These are phyloP conservation scores for Pseudofabraea citricarpa DNA, from an alignment of 2,329 filamentous ascomycete genomes.

Conservation along the genomic window DNA sequence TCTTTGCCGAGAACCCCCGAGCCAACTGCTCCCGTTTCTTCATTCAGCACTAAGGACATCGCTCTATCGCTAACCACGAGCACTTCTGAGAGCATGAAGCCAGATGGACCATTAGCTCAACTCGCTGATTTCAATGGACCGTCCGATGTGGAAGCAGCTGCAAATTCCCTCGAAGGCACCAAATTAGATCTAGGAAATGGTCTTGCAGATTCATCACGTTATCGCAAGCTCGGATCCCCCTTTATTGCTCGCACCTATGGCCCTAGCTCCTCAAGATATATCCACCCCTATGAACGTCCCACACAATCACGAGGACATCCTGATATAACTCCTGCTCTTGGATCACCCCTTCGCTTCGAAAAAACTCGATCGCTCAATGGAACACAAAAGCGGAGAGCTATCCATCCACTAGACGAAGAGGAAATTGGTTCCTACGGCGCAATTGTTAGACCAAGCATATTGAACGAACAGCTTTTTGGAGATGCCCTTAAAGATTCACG, in stretches of 20 bases:
- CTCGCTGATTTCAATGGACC: conserved; percentile 42
- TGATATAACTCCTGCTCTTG: conserved; percentile 15
- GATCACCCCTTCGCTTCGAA: conserved; percentile 24
- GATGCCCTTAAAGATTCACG: conserved; percentile 17
- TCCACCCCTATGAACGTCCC: conserved; percentile 9
- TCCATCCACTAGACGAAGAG: conserved; percentile 20
- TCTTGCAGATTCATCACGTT: background rate
- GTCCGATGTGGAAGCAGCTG: conserved; percentile 1
- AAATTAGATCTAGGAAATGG: background rate
- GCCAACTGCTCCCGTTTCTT: conserved; percentile 33
- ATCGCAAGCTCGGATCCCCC: conserved; percentile 21
- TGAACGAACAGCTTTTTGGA: conserved; percentile 26
- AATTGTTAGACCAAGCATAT: conserved; percentile 20
- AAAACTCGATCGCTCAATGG: conserved; percentile 8
- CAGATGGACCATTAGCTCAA: conserved; percentile 54
- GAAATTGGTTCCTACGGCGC: conserved; percentile 20
- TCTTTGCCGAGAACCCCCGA: conserved; percentile 44
- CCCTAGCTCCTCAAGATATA: conserved; percentile 47
- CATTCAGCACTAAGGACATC: conserved; percentile 59
- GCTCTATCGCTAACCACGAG: conserved; percentile 57
- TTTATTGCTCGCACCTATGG: conserved; percentile 57
- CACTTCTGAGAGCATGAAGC: conserved; percentile 62
- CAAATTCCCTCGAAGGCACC: background rate
- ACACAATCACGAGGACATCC: conserved; percentile 11
- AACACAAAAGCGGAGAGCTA: conserved; percentile 25